phyloP scores from a whole-genome alignment of 805 yeast species.

The Metschnikowia koreensis region DNA sequence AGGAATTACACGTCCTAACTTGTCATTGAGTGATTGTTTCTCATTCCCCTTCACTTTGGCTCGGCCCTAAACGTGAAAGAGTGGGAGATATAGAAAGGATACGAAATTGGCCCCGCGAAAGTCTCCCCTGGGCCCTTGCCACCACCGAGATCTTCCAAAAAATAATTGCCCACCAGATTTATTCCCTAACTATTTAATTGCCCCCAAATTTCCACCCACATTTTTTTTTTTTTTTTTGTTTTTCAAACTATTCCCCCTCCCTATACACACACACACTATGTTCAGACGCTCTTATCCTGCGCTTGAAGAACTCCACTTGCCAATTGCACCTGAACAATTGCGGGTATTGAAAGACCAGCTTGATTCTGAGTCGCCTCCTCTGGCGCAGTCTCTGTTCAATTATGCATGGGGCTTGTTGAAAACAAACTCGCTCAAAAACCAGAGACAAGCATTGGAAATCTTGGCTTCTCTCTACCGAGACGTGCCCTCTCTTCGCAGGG shows the following conservation, averaged over 20 bases:
- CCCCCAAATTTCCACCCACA: too few species aligned
- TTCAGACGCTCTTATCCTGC: conserved; percentile 31
- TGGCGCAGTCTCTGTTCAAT: conserved; percentile 85
- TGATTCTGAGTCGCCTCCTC: conserved; percentile 76
- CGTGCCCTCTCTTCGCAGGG: conserved; percentile 81
- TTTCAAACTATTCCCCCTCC: not conserved
- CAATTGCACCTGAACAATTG: conserved; percentile 72
- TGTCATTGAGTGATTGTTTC: too few species aligned
- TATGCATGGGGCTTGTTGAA: conserved; percentile 95
- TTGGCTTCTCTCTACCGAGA: conserved; percentile 69
- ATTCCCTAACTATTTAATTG: too few species aligned
- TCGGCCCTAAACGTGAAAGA: too few species aligned
- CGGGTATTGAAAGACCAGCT: conserved; percentile 75
- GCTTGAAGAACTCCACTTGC: conserved; percentile 42
- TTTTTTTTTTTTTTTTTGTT: too few species aligned
- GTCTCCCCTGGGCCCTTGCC: not conserved
- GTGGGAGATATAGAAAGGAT: too few species aligned
- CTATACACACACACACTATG: conserved; percentile 1
- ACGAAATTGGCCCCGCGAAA: too few species aligned
- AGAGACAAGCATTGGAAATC: conserved; percentile 74
- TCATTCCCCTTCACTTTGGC: too few species aligned
- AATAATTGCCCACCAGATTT: too few species aligned
- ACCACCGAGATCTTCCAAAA: not conserved
- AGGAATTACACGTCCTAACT: too few species aligned
- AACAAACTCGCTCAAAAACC: conserved; percentile 59